Conservation (phyloP, 225 moss, liverwort and hornwort genomes). For the Polytrichum commune region DNA sequence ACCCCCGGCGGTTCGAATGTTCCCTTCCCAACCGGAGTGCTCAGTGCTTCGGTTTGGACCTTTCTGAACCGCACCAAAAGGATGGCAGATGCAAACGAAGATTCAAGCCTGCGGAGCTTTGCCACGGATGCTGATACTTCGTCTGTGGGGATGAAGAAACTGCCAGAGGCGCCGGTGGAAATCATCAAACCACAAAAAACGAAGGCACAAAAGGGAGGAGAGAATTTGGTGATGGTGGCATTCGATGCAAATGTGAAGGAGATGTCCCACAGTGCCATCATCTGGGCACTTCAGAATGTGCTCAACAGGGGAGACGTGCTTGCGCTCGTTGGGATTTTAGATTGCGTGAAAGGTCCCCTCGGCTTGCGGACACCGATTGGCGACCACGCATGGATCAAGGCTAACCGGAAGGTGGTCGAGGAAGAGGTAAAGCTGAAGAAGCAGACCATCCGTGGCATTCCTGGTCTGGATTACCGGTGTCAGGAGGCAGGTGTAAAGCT, state of each 20-base stretch:
- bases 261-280: constrained; percentile 14
- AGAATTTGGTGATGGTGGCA: constrained; percentile 27
- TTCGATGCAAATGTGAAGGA: constrained; percentile 32
- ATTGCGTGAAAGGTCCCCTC: constrained; percentile 26
- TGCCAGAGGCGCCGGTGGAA: constrained; percentile 9
- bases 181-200: neutral
- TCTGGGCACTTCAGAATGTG: constrained; percentile 38
- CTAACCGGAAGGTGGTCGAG: constrained; percentile 24
- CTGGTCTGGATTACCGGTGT: constrained; percentile 25
- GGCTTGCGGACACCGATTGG: constrained; percentile 26
- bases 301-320: constrained; percentile 35
- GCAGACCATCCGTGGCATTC: constrained; percentile 13
- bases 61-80: neutral
- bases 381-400: constrained; percentile 25
- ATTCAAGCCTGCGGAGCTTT: neutral
- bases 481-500: constrained; percentile 32
- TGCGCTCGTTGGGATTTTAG: constrained; percentile 20
- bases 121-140: neutral
- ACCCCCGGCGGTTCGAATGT: too few species aligned
- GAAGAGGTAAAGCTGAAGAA: constrained; percentile 22
- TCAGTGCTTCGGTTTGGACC: neutral
- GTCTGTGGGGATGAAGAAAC: neutral
- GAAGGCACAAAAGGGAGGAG: constrained; percentile 5
- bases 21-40: too few species aligned
- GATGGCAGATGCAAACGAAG: neutral